Conservation (phyloP, 2,329 filamentous ascomycete species). For the Sclerotinia trifoliorum region DNA sequence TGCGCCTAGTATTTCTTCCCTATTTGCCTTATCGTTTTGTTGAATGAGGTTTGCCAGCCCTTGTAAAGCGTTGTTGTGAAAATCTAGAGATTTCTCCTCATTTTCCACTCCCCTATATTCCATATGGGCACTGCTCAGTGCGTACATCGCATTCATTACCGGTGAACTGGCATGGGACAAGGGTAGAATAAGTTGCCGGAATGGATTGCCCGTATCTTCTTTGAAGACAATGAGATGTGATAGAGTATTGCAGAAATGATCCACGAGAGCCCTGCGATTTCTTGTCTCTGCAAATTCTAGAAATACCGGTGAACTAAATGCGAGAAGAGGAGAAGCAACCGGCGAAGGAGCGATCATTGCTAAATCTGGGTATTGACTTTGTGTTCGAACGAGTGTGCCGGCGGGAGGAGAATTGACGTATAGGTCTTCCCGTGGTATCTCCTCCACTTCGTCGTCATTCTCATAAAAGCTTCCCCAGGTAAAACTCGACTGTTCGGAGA, state of each 20-base stretch:
- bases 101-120: constrained; percentile 60
- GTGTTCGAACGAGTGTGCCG: constrained; percentile 28
- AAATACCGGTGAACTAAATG: constrained; percentile 54
- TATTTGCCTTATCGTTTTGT: constrained; percentile 48
- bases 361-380: constrained; percentile 38
- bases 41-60: constrained; percentile 57
- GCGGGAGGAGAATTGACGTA: constrained; percentile 16
- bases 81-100: constrained; percentile 54
- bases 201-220: constrained; percentile 61
- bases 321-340: constrained; percentile 42
- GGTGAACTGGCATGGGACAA: constrained; percentile 54
- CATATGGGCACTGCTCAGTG: constrained; percentile 78
- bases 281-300: constrained; percentile 55
- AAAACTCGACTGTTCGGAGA: constrained; percentile 27
- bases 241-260: constrained; percentile 63
- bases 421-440: constrained; percentile 30
- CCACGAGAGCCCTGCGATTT: constrained; percentile 56
- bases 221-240: constrained; percentile 66
- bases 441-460: constrained; percentile 33
- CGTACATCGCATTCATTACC: constrained; percentile 80
- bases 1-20: constrained; percentile 58
- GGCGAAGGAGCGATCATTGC: constrained; percentile 36
- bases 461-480: constrained; percentile 31
- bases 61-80: constrained; percentile 59
- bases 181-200: constrained; percentile 60